Conservation (phyloP, 2,329 filamentous ascomycete genomes). For the Penicillium vulpinum region DNA sequence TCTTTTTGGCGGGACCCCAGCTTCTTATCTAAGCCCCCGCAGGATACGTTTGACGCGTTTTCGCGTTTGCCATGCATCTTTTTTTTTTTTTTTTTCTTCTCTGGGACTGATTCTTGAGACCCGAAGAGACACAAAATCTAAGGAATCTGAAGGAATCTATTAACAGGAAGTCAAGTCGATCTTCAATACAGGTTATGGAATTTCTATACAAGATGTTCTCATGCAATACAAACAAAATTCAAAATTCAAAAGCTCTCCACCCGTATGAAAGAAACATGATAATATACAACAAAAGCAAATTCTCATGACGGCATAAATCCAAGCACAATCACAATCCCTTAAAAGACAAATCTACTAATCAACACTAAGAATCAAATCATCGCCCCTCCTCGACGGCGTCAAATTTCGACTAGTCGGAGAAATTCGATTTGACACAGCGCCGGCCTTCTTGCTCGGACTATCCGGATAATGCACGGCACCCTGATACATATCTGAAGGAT, state of each 20-base stretch:
- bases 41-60: not conserved
- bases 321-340: not conserved
- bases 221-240: not conserved
- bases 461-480: constrained; percentile 19
- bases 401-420: constrained; percentile 30
- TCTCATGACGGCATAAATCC: not conserved
- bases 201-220: not conserved
- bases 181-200: not conserved
- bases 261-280: not conserved
- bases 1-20: not conserved
- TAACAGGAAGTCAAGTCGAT: not conserved
- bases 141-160: not conserved
- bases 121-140: not conserved
- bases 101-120: not conserved
- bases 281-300: not conserved
- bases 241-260: not conserved
- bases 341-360: constrained; percentile 22
- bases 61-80: not conserved
- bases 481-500: constrained; percentile 19
- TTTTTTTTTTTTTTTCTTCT: not conserved
- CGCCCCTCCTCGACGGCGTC: constrained; percentile 32
- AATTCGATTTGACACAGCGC: constrained; percentile 7
- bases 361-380: constrained; percentile 35
- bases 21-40: constrained; percentile 7
- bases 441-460: constrained; percentile 24